A percentile compares a stretch with the other conserved stretches of the same genome.
Conservation (phyloP, 306 rosid genomes). For the Quercus dentata region DNA sequence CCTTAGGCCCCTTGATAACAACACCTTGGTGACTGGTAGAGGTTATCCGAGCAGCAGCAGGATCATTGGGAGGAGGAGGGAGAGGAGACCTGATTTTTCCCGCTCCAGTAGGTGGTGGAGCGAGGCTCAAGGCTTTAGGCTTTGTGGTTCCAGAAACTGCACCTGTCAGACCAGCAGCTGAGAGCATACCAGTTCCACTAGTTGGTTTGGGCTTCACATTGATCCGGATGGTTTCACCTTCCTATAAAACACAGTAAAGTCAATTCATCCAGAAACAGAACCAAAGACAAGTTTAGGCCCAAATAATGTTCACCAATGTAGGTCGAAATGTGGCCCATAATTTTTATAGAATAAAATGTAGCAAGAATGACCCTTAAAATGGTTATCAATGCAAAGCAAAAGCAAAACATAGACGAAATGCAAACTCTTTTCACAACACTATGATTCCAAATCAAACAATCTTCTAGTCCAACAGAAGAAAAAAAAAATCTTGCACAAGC, state of each 20-base stretch:
- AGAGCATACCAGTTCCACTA: conserved; percentile 92
- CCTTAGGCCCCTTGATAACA: conserved; percentile 35
- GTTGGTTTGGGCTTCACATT: conserved; percentile 83
- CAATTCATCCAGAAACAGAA: neutral
- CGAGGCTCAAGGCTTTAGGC: conserved; percentile 67
- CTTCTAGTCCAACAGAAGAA: too few relatives aligned
- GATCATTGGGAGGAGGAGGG: conserved; percentile 96
- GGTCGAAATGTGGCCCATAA: neutral
- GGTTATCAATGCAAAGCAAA: neutral
- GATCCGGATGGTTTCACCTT: conserved; percentile 96
- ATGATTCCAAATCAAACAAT: neutral
- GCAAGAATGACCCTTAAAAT: neutral
- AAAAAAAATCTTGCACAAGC: neutral
- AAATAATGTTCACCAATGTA: neutral
- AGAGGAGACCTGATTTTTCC: conserved; percentile 81
- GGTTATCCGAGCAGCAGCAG: conserved; percentile 64
- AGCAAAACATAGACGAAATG: neutral
- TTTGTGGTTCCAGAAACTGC: conserved; percentile 40
- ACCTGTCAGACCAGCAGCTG: conserved; percentile 82
- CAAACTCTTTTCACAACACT: neutral
- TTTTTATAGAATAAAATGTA: neutral
- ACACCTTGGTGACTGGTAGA: conserved; percentile 31
- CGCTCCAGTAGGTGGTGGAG: conserved; percentile 79
- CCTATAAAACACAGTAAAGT: conserved; percentile 40
- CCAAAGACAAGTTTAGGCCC: neutral